Percentiles rank a stretch among this genome's conserved stretches.
Evolutionary conservation across 441 rosid species (phyloP).

Genomic region (Rhodomyrtus psidioides): DNA sequence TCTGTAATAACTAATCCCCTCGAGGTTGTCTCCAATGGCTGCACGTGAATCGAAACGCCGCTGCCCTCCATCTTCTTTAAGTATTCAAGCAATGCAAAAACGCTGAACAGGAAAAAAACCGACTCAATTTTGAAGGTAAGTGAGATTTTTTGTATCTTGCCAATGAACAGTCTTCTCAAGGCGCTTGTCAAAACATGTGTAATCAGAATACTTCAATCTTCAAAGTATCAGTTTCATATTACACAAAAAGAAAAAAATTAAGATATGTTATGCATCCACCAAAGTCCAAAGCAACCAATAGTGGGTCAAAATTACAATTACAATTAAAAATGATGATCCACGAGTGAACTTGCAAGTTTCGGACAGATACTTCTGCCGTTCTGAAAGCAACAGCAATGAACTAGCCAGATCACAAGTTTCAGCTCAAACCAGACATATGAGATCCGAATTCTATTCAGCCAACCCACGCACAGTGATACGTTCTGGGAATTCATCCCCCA

Average conservation of each 20-base stretch:
- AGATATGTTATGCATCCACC: background rate
- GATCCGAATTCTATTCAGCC: background rate
- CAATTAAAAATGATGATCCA: background rate
- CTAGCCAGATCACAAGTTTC: background rate
- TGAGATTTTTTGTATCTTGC: background rate
- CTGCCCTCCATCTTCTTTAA: background rate
- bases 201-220: background rate
- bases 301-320: too few relatives aligned
- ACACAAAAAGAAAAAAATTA: background rate
- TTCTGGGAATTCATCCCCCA: background rate
- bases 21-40: background rate
- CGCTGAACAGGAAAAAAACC: background rate
- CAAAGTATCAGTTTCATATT: background rate
- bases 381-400: background rate
- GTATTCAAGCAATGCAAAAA: background rate
- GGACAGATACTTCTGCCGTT: background rate
- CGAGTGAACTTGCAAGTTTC: background rate
- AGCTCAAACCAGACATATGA: background rate
- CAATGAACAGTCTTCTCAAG: background rate
- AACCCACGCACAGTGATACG: background rate
- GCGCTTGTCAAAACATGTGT: rapidly evolving
- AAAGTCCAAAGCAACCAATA: background rate
- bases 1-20: background rate
- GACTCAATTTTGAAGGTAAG: background rate
- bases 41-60: background rate